Percentiles rank a stretch among this genome's conserved stretches.
Conservation (phyloP, 2,329 filamentous ascomycete species). For the Trichoderma asperellum region DNA sequence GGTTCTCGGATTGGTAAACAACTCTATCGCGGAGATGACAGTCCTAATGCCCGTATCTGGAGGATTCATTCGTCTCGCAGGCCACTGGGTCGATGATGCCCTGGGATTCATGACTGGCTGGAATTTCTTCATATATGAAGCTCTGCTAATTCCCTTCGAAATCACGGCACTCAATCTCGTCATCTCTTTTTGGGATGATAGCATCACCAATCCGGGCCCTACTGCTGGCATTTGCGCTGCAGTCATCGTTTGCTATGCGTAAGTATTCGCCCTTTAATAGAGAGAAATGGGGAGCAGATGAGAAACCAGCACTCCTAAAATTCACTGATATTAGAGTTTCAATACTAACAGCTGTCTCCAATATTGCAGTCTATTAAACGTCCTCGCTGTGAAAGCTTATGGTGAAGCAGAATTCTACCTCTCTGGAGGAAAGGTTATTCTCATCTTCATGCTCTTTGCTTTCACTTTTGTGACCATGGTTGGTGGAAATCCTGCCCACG, state of each 20-base stretch:
- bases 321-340: constrained; percentile 23
- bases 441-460: constrained; percentile 68
- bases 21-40: constrained; percentile 67
- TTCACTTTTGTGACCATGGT: constrained; percentile 83
- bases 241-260: constrained; percentile 61
- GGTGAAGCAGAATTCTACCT: constrained; percentile 75
- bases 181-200: constrained; percentile 45
- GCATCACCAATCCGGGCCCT: constrained; percentile 65
- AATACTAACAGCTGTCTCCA: constrained; percentile 38
- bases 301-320: not conserved
- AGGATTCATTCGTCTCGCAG: constrained; percentile 66
- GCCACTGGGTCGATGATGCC: constrained; percentile 68
- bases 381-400: constrained; percentile 68
- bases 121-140: constrained; percentile 53
- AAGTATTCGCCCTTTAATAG: constrained; percentile 39
- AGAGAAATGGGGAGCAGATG: not conserved
- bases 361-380: constrained; percentile 56
- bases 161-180: constrained; percentile 50
- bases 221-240: constrained; percentile 65
- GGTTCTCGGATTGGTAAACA: constrained; percentile 65
- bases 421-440: constrained; percentile 64
- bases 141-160: constrained; percentile 50
- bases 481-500: constrained; percentile 72
- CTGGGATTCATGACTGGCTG: constrained; percentile 58
- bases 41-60: constrained; percentile 65